A percentile compares a stretch with the other conserved stretches of the same genome.
Evolutionary conservation across 257 asterid genomes (phyloP).

Genomic region (Scutellaria galericulata): DNA sequence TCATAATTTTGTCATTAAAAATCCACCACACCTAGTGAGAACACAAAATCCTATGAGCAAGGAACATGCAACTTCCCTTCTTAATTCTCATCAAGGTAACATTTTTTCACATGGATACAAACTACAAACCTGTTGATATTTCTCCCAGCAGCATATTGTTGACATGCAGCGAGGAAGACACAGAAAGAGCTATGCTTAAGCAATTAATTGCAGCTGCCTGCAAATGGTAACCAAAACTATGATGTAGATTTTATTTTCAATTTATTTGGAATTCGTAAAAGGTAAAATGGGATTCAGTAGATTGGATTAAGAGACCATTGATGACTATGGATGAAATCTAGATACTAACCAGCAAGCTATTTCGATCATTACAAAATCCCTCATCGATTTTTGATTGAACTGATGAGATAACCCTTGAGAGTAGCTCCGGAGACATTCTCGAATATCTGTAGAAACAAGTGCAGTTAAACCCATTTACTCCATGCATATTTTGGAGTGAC

Average conservation of each 20-base stretch:
- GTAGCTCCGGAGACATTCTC: constrained; percentile 84
- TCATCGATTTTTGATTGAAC: constrained; percentile 67
- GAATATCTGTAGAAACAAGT: constrained; percentile 61
- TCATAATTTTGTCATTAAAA: constrained; percentile 12
- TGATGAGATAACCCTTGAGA: constrained; percentile 67
- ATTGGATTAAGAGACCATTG: constrained; percentile 8
- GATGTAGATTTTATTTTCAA: constrained; percentile 24
- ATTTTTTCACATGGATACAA: constrained; percentile 22
- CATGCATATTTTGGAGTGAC: constrained; percentile 29
- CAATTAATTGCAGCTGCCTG: constrained; percentile 81
- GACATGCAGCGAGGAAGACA: constrained; percentile 61
- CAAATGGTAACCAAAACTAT: constrained; percentile 38
- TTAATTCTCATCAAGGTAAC: constrained; percentile 14
- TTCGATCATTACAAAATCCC: constrained; percentile 72
- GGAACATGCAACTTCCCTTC: constrained; percentile 22
- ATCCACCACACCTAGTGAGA: constrained; percentile 19
- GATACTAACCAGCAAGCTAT: constrained; percentile 70
- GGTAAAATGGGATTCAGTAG: constrained; percentile 18
- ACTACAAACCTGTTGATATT: constrained; percentile 62
- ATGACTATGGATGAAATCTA: constrained; percentile 26
- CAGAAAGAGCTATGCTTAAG: constrained; percentile 76
- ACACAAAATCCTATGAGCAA: constrained; percentile 17
- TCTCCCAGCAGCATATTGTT: constrained; percentile 72
- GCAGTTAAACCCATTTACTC: constrained; percentile 31
- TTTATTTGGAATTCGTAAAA: constrained; percentile 14